Base-by-base conservation (phyloP, 129 eudicot species). In the Mikania micrantha region DNA sequence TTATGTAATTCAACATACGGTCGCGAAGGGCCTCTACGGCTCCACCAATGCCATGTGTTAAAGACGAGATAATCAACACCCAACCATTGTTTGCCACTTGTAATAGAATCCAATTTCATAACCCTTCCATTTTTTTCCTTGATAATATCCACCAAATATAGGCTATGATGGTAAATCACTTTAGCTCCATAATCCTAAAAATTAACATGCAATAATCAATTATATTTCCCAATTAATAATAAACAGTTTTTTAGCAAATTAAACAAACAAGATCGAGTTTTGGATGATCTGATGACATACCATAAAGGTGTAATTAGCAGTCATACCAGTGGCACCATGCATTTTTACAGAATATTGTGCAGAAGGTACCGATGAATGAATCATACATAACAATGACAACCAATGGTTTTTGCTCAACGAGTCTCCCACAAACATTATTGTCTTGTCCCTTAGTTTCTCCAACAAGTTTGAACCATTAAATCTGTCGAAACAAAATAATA, bases 31-130 rank as follows among this genome's bases (percentile, higher is more conserved):
- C 88, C 90, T 3, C 56, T 71, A 62, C 85, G 91, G 7, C 42
- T 42, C 97, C 97, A 90, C 97, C 97, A 90, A 44, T 86, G 95
- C 90, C 91, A 90, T n/a, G 97, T 71, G 85, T 90, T 90, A 75
- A 90, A 90, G 28, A 90, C 77, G 4, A 90, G 76, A 66, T 80
- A 56, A 62, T 90, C 91, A 35, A 66, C 70, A 6, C 68, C 85
- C 72, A 22, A 79, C 97, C 97, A 90, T 17, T 63, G 73, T 9
- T 64, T 62, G 58, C 83, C 97, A 50, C 60, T 65, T 45, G 60
- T 53, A 48, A 89, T 81, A 2, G 85, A 86, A 64, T 90, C 82
- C 38, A 90, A 71, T 53, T 86, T 80, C 50, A 90, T 73, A 22
- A 90, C 81, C 54, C 84, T 71, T 10, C 90, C 95, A 1, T 4